Evolutionary conservation across 371 early-diverging fungal genomes (phyloP).

Genomic region (Rhizopus microsporus): DNA sequence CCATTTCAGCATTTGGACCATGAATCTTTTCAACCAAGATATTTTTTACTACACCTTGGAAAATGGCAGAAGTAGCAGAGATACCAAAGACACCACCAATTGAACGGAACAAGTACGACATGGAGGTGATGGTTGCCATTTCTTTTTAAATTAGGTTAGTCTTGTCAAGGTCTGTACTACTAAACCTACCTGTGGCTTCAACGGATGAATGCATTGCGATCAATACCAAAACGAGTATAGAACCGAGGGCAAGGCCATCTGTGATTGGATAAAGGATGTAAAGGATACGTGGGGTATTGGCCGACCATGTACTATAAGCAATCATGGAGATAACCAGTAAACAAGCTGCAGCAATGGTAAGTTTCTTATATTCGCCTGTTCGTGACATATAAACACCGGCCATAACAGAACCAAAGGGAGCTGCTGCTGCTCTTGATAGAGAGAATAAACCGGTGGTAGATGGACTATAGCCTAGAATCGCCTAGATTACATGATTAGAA

Average conservation of each 20-base stretch:
- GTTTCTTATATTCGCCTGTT: conserved; percentile 40
- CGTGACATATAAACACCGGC: conserved; percentile 48
- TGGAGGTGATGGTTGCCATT: conserved; percentile 47
- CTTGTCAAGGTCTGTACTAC: background rate
- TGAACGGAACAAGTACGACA: conserved; percentile 52
- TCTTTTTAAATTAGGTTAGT: conserved; percentile 22
- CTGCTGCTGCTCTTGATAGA: conserved; percentile 36
- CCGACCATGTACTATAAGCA: conserved; percentile 31
- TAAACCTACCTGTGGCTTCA: conserved; percentile 26
- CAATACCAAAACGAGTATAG: conserved; percentile 33
- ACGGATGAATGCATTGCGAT: conserved; percentile 47
- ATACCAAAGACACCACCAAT: conserved; percentile 50
- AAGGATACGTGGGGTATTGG: conserved; percentile 10
- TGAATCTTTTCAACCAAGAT: conserved; percentile 30
- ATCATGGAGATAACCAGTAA: conserved; percentile 17
- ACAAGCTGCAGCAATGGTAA: conserved; percentile 26
- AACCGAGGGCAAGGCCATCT: conserved; percentile 47
- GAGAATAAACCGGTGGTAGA: conserved; percentile 44
- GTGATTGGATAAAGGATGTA: conserved; percentile 23
- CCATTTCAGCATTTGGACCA: conserved; percentile 45
- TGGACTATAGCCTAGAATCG: conserved; percentile 40
- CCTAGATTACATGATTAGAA: conserved; percentile 10
- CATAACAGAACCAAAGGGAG: conserved; percentile 40
- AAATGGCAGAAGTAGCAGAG: conserved; percentile 39
- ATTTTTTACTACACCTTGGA: conserved; percentile 42